Conservation (phyloP, 148 eudicot genomes). For the Vaccinium vitisidaea region DNA sequence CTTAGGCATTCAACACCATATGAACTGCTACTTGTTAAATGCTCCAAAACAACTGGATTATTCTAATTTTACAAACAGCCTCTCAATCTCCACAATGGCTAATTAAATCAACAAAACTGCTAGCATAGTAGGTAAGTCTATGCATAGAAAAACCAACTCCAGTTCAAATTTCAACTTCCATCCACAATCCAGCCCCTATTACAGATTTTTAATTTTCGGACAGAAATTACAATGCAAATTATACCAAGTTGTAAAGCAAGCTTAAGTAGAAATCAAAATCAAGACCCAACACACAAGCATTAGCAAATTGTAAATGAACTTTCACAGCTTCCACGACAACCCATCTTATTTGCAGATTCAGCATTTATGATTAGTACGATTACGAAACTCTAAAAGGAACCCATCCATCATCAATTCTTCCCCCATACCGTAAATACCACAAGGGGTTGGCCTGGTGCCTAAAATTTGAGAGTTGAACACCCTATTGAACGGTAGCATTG, state of each 20-base stretch:
- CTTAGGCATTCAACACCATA: not conserved
- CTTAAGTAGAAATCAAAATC: not conserved
- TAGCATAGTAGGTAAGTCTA: not conserved
- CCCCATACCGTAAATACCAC: not conserved
- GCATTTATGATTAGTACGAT: not conserved
- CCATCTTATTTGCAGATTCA: not conserved
- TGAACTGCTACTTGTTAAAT: not conserved
- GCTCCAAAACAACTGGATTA: not conserved
- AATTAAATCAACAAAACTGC: not conserved
- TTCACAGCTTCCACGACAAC: not conserved
- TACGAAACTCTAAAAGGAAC: not conserved
- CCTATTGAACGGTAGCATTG: not conserved
- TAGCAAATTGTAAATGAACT: no score
- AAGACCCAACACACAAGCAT: not conserved
- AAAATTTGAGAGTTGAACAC: not conserved
- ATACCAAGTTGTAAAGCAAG: not conserved
- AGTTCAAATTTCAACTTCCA: no score
- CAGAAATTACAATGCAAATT: not conserved
- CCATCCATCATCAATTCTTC: not conserved
- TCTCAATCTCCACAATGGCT: not conserved
- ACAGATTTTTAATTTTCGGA: not conserved
- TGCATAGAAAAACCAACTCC: not conserved
- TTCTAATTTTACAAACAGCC: not conserved
- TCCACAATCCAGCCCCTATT: not conserved
- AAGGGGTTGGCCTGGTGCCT: not conserved